phyloP scores from a whole-genome alignment of 805 yeast genomes.

The Komagataella ulmi region DNA sequence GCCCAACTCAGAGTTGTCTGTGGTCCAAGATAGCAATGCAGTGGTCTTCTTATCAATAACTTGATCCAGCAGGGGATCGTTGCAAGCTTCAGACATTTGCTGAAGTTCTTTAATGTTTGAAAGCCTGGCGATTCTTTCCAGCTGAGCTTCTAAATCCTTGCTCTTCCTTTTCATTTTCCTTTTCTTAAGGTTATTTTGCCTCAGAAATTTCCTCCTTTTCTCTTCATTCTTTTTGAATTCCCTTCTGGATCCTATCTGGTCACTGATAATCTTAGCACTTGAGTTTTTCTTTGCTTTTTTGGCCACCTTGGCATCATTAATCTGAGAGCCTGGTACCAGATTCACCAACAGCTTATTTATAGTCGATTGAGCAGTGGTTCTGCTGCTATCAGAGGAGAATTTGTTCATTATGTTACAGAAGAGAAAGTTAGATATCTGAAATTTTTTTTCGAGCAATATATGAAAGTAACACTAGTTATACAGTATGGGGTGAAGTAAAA shows the following conservation, averaged over 20 bases:
- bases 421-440: neutral
- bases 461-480: too few relatives aligned
- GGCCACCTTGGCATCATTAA: conserved; percentile 1
- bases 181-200: conserved; percentile 6
- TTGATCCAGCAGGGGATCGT: conserved; percentile 20
- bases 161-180: conserved; percentile 8
- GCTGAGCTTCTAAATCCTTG: conserved; percentile 17
- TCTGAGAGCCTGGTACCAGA: conserved; percentile 11
- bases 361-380: neutral
- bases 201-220: conserved; percentile 7
- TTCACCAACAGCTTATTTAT: conserved; percentile 11
- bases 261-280: conserved; percentile 9
- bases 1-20: conserved; percentile 13
- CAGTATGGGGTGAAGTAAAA: neutral
- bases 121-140: conserved; percentile 21
- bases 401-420: neutral
- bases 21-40: conserved; percentile 26
- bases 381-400: neutral
- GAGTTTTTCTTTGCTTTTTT: conserved; percentile 2
- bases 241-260: conserved; percentile 2
- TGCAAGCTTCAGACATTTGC: conserved; percentile 28
- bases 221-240: conserved; percentile 8
- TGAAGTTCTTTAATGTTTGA: conserved; percentile 20
- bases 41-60: conserved; percentile 22
- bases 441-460: neutral